These are phyloP conservation scores for Curvularia eragrostidis DNA, from an alignment of 2,329 filamentous ascomycete species.

Conservation along the genomic window DNA sequence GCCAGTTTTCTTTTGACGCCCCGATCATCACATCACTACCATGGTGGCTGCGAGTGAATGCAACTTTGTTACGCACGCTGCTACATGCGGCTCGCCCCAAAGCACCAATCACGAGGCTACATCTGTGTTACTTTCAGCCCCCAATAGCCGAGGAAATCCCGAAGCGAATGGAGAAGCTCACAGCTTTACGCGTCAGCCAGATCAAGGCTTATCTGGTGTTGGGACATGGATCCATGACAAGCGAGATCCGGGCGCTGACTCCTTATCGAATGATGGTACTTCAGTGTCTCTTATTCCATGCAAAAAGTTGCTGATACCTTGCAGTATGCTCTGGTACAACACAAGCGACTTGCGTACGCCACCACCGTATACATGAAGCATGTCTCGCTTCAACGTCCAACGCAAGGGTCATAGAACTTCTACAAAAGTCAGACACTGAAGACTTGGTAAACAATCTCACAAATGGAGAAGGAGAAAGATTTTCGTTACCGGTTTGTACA, in stretches of 20 bases:
- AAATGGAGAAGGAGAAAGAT: not conserved
- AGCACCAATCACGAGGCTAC: not conserved
- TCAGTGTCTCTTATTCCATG: not conserved
- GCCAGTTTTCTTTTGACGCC: not conserved
- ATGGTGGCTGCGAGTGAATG: not conserved
- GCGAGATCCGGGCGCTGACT: not conserved
- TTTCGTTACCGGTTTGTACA: not conserved
- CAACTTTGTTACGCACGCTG: not conserved
- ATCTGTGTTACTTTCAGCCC: too few relatives aligned
- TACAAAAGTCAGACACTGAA: not conserved
- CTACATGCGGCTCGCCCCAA: not conserved
- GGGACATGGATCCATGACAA: not conserved
- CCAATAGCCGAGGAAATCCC: not conserved
- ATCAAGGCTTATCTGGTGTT: not conserved
- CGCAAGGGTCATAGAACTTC: not conserved
- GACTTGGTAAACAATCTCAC: not conserved
- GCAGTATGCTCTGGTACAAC: not conserved
- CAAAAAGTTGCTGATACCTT: not conserved
- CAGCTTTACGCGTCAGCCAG: not conserved
- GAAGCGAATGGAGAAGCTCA: not conserved
- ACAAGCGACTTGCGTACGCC: not conserved
- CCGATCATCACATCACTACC: not conserved
- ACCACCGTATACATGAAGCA: conserved; percentile 1
- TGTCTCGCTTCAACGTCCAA: not conserved
- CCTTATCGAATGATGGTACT: not conserved